Base-by-base conservation (phyloP, 2,329 filamentous ascomycete genomes). In the Gaeumannomyces tritici region DNA sequence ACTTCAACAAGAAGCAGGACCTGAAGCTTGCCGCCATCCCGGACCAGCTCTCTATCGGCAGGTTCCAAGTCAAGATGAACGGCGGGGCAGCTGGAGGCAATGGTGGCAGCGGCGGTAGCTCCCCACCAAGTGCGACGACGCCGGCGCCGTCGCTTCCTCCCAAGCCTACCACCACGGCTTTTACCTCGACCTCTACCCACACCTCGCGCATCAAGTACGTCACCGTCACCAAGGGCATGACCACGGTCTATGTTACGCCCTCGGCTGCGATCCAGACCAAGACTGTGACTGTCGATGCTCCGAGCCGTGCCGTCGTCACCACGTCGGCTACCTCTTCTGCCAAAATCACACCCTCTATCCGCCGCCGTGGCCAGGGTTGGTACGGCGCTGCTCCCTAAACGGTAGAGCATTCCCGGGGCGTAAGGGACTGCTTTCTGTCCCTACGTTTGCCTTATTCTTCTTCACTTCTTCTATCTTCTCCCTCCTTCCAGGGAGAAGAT, bases 21-120 rank as follows among this genome's bases (percentile, higher is more conserved):
- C 71, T 78, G 62, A 77, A 76, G 69, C 71, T 69, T 62, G 75
- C 74, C 29, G 81, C 77, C 57, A 76, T 83, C 65, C 68, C 75
- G 63, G 68, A 68, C 4, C 80, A 83, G 72, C 77, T 83, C 69
- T 63, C 62, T 13, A 64, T 66, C 42, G 76, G 72, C 64, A 74
- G 76, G 68, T 83, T 77, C 66, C 71, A 78, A 57, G 59, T 64
- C 62, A 60, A 64, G 62, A 64, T 63, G 62, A 60, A 63, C 18
- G 55, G 12, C 8, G 55, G 11, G 26, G 26, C 26, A 57, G 55
- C 57, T 28, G 61, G 55, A 56, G 56, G 27, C 33, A 63, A 62
- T 13, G 6, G 21, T 9, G 28, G 28, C 57, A 58, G 60, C 63
- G 51, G n/a, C n/a, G n/a, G n/a, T n/a, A n/a, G n/a, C 67, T 12